Conservation (phyloP, 345 rosid species). For the Boechera retrofracta region DNA sequence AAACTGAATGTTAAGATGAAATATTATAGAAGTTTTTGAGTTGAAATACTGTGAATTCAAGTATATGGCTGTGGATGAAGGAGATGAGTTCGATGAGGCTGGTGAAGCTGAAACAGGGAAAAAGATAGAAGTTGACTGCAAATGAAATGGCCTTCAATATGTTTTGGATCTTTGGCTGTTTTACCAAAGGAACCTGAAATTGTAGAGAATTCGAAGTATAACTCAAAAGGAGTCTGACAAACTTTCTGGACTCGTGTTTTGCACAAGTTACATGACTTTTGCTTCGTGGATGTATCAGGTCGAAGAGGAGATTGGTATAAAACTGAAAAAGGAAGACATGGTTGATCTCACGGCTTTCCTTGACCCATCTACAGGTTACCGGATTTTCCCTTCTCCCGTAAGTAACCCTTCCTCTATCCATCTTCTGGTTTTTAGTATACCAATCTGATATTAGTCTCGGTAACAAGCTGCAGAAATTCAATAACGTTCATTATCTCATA, state of each 20-base stretch:
- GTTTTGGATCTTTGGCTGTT: conserved; percentile 3
- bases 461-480: neutral
- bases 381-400: conserved; percentile 83
- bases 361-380: conserved; percentile 69
- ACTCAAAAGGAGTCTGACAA: neutral
- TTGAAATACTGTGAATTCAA: neutral
- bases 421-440: neutral
- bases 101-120: no score
- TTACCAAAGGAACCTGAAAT: neutral
- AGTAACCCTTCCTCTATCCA: neutral
- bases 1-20: neutral
- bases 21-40: neutral
- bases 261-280: conserved; percentile 4
- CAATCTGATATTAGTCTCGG: neutral
- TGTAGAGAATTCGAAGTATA: neutral
- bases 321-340: conserved; percentile 70
- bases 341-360: conserved; percentile 88
- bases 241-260: neutral
- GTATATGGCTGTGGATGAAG: no score
- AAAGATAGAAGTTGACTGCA: neutral
- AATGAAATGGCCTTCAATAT: neutral
- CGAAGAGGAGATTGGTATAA: conserved; percentile 88
- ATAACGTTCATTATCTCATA: neutral
- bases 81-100: no score
- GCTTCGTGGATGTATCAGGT: conserved; percentile 53